These are phyloP conservation scores for Bonia amplexicaulis DNA, from an alignment of 176 grass and related monocot species.

Conservation along the genomic window DNA sequence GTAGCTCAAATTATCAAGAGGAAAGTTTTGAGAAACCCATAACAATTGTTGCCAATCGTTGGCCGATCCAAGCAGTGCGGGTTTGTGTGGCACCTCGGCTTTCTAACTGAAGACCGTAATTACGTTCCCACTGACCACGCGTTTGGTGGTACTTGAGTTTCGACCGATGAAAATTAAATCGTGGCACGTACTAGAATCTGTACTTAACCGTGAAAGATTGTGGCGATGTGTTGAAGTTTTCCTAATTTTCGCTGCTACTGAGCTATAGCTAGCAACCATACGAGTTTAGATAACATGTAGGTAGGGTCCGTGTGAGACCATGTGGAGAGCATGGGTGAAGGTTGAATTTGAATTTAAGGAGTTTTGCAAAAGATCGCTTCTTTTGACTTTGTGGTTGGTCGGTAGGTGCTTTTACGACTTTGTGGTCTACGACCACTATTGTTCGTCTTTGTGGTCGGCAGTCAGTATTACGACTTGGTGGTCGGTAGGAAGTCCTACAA, in stretches of 20 bases:
- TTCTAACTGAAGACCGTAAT: background rate
- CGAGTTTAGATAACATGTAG: background rate
- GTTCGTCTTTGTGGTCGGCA: too few relatives aligned
- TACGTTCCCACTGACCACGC: background rate
- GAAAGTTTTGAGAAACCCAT: background rate
- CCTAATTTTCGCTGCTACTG: background rate
- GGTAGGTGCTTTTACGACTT: too few relatives aligned
- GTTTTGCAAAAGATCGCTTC: too few relatives aligned
- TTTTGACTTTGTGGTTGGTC: too few relatives aligned
- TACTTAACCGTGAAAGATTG: background rate
- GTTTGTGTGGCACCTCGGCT: background rate
- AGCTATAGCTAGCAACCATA: background rate
- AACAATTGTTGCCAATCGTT: background rate
- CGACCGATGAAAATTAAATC: background rate
- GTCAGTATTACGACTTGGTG: too few relatives aligned
- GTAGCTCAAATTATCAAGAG: background rate
- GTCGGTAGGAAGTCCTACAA: too few relatives aligned
- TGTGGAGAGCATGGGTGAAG: too few relatives aligned
- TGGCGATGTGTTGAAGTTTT: background rate
- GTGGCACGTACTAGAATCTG: background rate
- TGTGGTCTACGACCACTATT: too few relatives aligned
- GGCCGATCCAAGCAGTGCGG: background rate
- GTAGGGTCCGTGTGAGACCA: too few relatives aligned
- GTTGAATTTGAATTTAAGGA: too few relatives aligned
- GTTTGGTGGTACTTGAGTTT: background rate